Conservation (phyloP, 2,329 filamentous ascomycete genomes). For the Diaporthe sp. region DNA sequence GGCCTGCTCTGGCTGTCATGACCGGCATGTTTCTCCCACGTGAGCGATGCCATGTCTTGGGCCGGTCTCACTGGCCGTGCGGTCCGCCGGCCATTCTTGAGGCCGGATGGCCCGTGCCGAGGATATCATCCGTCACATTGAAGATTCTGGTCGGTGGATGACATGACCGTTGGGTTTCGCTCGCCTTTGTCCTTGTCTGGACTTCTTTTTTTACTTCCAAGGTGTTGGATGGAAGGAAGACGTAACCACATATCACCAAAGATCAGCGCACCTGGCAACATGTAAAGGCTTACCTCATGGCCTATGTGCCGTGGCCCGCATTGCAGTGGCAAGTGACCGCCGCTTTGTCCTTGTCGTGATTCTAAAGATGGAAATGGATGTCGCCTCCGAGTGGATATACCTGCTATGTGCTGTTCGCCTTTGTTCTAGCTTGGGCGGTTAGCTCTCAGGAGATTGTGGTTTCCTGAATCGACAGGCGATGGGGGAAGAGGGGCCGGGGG, state of each 20-base stretch:
- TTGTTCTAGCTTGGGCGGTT: slow-evolving; percentile 21
- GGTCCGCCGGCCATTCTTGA: not conserved
- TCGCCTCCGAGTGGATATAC: slow-evolving; percentile 7
- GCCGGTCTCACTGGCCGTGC: not conserved
- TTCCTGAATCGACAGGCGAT: not conserved
- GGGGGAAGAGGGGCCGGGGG: not conserved
- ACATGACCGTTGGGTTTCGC: not conserved
- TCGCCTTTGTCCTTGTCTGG: not conserved
- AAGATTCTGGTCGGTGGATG: not conserved
- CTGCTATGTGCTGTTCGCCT: not conserved
- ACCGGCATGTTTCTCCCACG: not conserved
- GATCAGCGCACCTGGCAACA: not conserved
- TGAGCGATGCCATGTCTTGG: not conserved
- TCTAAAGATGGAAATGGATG: slow-evolving; percentile 26
- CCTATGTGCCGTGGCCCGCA: not conserved
- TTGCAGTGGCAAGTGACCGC: not conserved
- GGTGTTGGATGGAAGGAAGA: not conserved
- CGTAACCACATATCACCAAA: not conserved
- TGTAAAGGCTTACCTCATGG: not conserved
- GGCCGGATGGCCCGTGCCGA: not conserved
- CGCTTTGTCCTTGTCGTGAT: not conserved
- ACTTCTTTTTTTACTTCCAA: not conserved
- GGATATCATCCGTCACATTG: not conserved
- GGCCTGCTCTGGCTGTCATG: not conserved
- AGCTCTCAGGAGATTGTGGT: not conserved